A percentile compares a stretch with the other conserved stretches of the same genome.
These are phyloP conservation scores for Leucosporidium creatinivorum DNA, from an alignment of 768 basidiomycete genomes.

Conservation along the genomic window DNA sequence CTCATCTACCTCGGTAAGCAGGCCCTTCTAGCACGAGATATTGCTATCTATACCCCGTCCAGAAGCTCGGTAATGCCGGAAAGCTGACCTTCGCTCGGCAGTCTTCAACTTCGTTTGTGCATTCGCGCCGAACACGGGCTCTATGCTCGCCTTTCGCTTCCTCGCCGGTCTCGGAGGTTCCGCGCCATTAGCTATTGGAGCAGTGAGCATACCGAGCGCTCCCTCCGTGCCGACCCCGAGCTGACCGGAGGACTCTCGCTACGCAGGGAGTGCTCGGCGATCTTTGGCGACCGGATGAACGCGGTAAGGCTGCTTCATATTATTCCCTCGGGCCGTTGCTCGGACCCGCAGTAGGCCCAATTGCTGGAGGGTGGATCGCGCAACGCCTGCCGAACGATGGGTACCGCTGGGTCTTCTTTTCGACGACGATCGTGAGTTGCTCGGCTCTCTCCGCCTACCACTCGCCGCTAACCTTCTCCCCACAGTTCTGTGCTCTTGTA, in stretches of 20 bases:
- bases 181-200: conserved; percentile 52
- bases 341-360: conserved; percentile 23
- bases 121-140: conserved; percentile 52
- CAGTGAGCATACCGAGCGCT: too few relatives aligned
- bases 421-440: conserved; percentile 48
- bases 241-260: too few relatives aligned
- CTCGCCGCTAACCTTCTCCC: background rate
- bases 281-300: conserved; percentile 36
- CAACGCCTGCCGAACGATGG: conserved; percentile 48
- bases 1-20: conserved; percentile 56
- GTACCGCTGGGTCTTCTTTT: conserved; percentile 16
- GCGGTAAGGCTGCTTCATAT: conserved; percentile 33
- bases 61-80: too few relatives aligned
- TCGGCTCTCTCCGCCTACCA: background rate
- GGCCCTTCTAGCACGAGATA: too few relatives aligned
- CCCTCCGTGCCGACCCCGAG: too few relatives aligned
- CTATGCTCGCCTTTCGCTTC: conserved; percentile 63
- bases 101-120: conserved; percentile 54
- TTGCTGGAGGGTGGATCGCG: conserved; percentile 43
- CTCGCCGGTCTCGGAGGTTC: conserved; percentile 65
- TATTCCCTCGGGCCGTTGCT: conserved; percentile 30
- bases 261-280: conserved; percentile 45
- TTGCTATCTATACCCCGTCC: too few relatives aligned
- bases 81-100: background rate
- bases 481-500: conserved; percentile 21